Percentiles rank a stretch among this genome's conserved stretches.
phyloP scores from a whole-genome alignment of 805 yeast species.

The Maudiozyma turicensis region DNA sequence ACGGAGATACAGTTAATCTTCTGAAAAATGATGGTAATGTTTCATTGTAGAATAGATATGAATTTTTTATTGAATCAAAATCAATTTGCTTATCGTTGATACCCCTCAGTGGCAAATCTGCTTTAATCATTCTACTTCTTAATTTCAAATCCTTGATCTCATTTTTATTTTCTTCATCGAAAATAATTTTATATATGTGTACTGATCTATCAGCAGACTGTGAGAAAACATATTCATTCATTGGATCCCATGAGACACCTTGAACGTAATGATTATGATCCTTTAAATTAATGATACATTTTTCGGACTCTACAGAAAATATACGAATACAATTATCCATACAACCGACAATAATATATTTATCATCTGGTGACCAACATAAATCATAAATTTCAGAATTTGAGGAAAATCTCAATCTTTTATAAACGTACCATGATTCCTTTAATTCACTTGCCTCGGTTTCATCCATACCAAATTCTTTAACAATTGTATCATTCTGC shows the following conservation, averaged over 20 bases:
- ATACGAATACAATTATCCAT: conserved; percentile 81
- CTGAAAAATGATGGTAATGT: conserved; percentile 86
- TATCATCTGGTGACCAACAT: conserved; percentile 84
- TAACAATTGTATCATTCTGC: conserved; percentile 40
- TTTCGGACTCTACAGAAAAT: conserved; percentile 26
- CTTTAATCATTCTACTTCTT: conserved; percentile 38
- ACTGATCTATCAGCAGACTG: conserved; percentile 86
- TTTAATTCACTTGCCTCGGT: conserved; percentile 38
- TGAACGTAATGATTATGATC: conserved; percentile 88
- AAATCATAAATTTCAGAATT: conserved; percentile 79
- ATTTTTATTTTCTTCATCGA: conserved; percentile 1
- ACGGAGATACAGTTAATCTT: conserved; percentile 78
- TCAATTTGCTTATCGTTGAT: conserved; percentile 9
- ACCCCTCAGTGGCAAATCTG: conserved; percentile 42
- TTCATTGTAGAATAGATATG: conserved; percentile 68
- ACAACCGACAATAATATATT: conserved; percentile 73
- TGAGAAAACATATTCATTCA: conserved; percentile 63
- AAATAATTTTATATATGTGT: conserved; percentile 42
- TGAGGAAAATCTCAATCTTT: conserved; percentile 43
- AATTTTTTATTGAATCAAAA: conserved; percentile 24
- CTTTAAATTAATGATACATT: conserved; percentile 6
- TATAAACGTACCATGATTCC: conserved; percentile 61
- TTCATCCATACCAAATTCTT: conserved; percentile 22
- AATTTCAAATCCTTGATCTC: conserved; percentile 15
- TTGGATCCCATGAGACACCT: conserved; percentile 95